Conservation (phyloP, 2,329 filamentous ascomycete species). For the Fusarium xyrophilum region DNA sequence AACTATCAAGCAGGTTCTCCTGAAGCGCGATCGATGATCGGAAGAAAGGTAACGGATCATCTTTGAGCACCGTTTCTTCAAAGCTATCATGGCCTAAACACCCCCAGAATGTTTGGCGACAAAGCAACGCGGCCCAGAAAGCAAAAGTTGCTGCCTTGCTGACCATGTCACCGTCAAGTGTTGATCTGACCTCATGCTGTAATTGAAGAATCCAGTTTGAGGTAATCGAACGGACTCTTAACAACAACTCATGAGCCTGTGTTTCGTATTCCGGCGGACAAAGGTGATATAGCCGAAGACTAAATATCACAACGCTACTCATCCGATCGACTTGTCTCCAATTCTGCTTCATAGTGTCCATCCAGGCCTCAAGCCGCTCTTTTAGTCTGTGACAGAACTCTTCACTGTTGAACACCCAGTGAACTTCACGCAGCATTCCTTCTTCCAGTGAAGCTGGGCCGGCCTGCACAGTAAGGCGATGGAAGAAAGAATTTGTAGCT, state of each 20-base stretch:
- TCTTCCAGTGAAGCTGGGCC: conserved; percentile 53
- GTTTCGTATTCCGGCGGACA: conserved; percentile 1
- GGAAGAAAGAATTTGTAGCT: conserved; percentile 56
- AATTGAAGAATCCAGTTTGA: conserved; percentile 59
- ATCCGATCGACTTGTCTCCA: conserved; percentile 67
- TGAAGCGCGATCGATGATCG: conserved; percentile 39
- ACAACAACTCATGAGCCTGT: conserved; percentile 47
- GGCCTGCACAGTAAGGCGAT: conserved; percentile 60
- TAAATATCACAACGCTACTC: conserved; percentile 62
- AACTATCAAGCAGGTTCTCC: conserved; percentile 35
- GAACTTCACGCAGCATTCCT: conserved; percentile 52
- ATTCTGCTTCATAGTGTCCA: conserved; percentile 58
- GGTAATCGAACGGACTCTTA: conserved; percentile 51
- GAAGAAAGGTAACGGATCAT: conserved; percentile 32
- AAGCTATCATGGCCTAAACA: background rate
- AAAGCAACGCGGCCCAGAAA: conserved; percentile 64
- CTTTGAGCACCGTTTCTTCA: rapidly evolving
- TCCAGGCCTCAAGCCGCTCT: conserved; percentile 52
- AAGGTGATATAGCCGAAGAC: conserved; percentile 49
- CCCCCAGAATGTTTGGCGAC: conserved; percentile 49
- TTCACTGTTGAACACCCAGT: conserved; percentile 57
- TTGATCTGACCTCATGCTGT: conserved; percentile 52
- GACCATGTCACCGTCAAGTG: conserved; percentile 48
- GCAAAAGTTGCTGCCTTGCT: conserved; percentile 49
- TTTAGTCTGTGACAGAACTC: conserved; percentile 58